Evolutionary conservation across 176 grass and related monocot species (phyloP).

Genomic region (Pharus latifolius): DNA sequence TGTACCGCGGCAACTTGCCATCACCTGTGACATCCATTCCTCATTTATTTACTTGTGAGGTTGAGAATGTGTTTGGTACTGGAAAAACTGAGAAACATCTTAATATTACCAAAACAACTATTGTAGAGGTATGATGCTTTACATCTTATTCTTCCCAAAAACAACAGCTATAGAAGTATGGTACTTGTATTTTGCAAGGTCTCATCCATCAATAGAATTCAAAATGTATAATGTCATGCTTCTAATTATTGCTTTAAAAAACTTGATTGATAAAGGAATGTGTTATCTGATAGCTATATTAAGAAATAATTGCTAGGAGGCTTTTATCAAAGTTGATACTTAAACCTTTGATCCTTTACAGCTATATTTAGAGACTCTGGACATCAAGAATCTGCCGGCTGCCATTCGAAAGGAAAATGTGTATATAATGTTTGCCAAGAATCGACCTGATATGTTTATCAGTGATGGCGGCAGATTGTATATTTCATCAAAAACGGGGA

Average conservation of each 20-base stretch:
- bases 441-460: constrained; percentile 58
- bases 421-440: constrained; percentile 66
- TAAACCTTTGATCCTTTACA: constrained; percentile 25
- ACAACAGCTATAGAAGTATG: not conserved
- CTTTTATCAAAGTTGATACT: not conserved
- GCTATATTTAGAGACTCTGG: constrained; percentile 88
- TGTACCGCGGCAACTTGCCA: constrained; percentile 66
- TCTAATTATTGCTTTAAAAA: not conserved
- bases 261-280: not conserved
- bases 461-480: constrained; percentile 37
- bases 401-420: constrained; percentile 42
- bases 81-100: constrained; percentile 19
- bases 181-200: not conserved
- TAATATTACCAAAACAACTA: constrained; percentile 24
- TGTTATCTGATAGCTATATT: not conserved
- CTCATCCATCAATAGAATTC: not conserved
- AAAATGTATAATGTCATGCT: not conserved
- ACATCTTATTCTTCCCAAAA: not conserved
- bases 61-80: not conserved
- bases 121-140: constrained; percentile 48
- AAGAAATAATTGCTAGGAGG: not conserved
- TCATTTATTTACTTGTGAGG: constrained; percentile 11
- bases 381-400: constrained; percentile 54
- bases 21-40: constrained; percentile 50
- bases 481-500: constrained; percentile 47